Evolutionary conservation across 1,284 basidiomycete genomes (phyloP), one percentile per base, ranked within the genome.

Genomic region (Puccinia hordei): DNA sequence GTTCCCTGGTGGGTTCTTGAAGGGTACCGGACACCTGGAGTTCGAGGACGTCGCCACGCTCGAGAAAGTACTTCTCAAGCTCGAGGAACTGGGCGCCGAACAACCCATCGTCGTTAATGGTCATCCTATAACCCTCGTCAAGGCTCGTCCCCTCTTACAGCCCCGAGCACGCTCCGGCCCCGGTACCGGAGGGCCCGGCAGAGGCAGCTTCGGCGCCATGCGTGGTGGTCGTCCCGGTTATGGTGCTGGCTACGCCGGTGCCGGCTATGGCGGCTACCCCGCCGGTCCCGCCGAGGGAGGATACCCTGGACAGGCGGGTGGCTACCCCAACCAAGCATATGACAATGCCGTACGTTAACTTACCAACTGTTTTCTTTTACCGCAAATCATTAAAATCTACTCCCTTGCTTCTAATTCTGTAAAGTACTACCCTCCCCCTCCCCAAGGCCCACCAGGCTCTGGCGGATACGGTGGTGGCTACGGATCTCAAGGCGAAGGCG

Each of bases 11-110:
- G 76, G 76, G 35, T 79, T 79, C 30, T 38, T 79, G 27, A 79
- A 79, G 51, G 76, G 76, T 33, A 79, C 76, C 38, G 76, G 76
- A 17, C 76, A 79, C 51, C 63, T 79, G 19, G 76, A 79, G 69
- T 79, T 71, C 57, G 76, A 53, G 9, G 51, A 55, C 13, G 76
- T 55, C 2, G 27, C 65, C 12, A 61, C 49, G 8, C 51, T 72
- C 17, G 66, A 79, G 10, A 44, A n/a, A 6, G 66, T 46, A 4
- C 55, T 79, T 10, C 55, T 27, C 65, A 79, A 79, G 44, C 38
- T 79, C 15, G 53, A 69, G 38, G 68, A 79, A 3, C 66, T 57
- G 0, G 66, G 66, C 41, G 44, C 63, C 49, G 63, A 68, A 35
- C 44, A 68, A 19, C 75, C 75, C 35, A 19, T 79, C 35, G 30